Evolutionary conservation across 228 moss, liverwort and hornwort genomes (phyloP), one percentile per base, ranked within the genome.

Genomic region (Sphagnum fallax): DNA sequence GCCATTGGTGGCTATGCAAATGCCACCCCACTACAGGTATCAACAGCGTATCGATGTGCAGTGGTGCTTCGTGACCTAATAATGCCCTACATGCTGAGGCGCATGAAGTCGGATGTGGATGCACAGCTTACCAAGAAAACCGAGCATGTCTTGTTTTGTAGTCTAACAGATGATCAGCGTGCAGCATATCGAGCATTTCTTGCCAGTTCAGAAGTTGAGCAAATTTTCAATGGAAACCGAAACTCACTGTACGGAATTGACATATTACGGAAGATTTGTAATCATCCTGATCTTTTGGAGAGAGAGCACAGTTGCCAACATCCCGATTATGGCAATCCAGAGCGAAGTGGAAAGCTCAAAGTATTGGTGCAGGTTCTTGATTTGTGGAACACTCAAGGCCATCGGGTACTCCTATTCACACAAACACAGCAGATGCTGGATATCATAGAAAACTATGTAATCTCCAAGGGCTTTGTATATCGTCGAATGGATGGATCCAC

Each of bases 381-480:
- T 63, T 76, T 84, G 59, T 92, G 98, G 93, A 91, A 88, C 73
- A 76, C 75, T 47, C 90, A 98, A 75, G 92, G 93, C 63, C 92
- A 98, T 62, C 87, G 90, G 63, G 98, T 93, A 52, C 90, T 98
- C 10, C 65, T 92, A 48, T 98, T 98, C 67, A 61, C 92, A 61
- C 98, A 98, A 77, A 93, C 93, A 65, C 98, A 98, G 84, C 93
- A 93, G 75, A 98, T 93, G 93, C 91, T 92, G 61, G 92, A 92
- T 72, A 93, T 98, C 52, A 48, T 98, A 62, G 88, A 98, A 77
- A 81, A 58, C n/a, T 86, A 84, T 63, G 84, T 80, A 8, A 72
- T 77, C 73, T 63, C 84, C 32, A 82, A 86, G 69, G 82, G 84
- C 63, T 90, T 80, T 59, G 86, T 89, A 48, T 98, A 91, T 70